A percentile compares a stretch with the other conserved stretches of the same genome.
Conservation (phyloP, 2,329 filamentous ascomycete genomes). For the Aspergillus vadensis region DNA sequence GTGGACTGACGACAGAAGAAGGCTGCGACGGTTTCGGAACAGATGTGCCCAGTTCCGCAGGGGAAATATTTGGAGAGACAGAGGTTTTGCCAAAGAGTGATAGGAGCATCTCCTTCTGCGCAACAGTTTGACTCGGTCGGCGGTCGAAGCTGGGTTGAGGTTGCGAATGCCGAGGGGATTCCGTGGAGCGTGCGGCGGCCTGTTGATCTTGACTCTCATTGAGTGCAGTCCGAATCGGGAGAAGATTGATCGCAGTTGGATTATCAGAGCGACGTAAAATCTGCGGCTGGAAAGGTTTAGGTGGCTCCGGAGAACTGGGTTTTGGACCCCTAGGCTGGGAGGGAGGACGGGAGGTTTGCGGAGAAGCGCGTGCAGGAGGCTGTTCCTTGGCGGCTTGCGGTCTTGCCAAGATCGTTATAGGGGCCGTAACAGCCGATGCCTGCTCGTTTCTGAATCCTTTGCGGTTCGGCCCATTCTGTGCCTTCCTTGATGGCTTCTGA, state of each 20-base stretch:
- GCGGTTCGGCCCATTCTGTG: conserved; percentile 24
- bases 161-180: conserved; percentile 17
- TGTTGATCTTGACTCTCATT: conserved; percentile 21
- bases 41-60: conserved; percentile 22
- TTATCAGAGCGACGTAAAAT: conserved; percentile 55
- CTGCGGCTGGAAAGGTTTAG: conserved; percentile 56
- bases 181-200: conserved; percentile 15
- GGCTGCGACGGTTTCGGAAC: conserved; percentile 22
- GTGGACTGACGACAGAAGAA: conserved; percentile 33
- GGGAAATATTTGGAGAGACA: conserved; percentile 26
- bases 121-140: conserved; percentile 44
- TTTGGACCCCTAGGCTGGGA: conserved; percentile 21
- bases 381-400: conserved; percentile 35
- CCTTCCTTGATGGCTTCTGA: conserved; percentile 30
- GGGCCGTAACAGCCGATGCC: conserved; percentile 31
- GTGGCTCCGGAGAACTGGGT: conserved; percentile 33
- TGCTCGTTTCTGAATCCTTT: conserved; percentile 27
- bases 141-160: conserved; percentile 35
- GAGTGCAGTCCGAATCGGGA: conserved; percentile 31
- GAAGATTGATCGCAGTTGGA: conserved; percentile 28
- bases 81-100: conserved; percentile 63
- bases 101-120: conserved; percentile 55
- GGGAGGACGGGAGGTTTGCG: conserved; percentile 15
- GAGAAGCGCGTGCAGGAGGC: conserved; percentile 8
- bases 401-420: conserved; percentile 42